Conservation (phyloP, 345 rosid genomes). For the Citrus hindsii region DNA sequence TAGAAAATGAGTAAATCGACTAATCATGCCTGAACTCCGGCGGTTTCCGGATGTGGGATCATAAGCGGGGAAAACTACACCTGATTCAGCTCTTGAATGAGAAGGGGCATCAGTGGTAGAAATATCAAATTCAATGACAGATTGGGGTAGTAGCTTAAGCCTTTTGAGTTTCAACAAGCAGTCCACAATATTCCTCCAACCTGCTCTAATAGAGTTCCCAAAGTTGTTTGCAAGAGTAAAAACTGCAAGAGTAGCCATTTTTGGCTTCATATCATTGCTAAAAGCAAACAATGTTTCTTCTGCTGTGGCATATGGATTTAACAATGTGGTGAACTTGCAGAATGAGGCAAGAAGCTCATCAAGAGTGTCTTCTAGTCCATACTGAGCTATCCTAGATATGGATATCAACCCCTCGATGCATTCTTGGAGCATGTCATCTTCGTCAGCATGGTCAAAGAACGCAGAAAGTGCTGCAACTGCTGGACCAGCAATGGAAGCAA, state of each 20-base stretch:
- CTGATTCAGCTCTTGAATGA: conserved; percentile 36
- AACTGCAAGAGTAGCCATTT: conserved; percentile 88
- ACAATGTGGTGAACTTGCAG: conserved; percentile 73
- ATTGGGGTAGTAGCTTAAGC: conserved; percentile 84
- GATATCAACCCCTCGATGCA: conserved; percentile 89
- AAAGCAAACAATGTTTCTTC: conserved; percentile 86
- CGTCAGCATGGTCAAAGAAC: conserved; percentile 82
- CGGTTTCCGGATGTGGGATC: conserved; percentile 38
- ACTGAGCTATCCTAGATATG: conserved; percentile 73
- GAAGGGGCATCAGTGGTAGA: conserved; percentile 27
- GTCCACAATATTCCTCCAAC: conserved; percentile 89
- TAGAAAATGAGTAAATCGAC: conserved; percentile 69
- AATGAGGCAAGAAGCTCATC: conserved; percentile 85
- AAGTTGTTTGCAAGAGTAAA: conserved; percentile 81
- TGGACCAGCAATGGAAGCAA: conserved; percentile 84
- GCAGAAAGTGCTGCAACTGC: conserved; percentile 80
- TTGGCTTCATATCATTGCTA: conserved; percentile 79
- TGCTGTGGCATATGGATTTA: conserved; percentile 84
- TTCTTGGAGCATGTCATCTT: conserved; percentile 84
- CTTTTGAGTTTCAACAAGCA: conserved; percentile 82
- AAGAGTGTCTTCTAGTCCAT: conserved; percentile 74
- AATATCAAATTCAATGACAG: conserved; percentile 54
- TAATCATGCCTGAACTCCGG: conserved; percentile 39
- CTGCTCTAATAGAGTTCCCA: conserved; percentile 73
- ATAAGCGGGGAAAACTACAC: conserved; percentile 27